Evolutionary conservation across 345 rosid genomes (phyloP).

Genomic region (Citrus australasica): DNA sequence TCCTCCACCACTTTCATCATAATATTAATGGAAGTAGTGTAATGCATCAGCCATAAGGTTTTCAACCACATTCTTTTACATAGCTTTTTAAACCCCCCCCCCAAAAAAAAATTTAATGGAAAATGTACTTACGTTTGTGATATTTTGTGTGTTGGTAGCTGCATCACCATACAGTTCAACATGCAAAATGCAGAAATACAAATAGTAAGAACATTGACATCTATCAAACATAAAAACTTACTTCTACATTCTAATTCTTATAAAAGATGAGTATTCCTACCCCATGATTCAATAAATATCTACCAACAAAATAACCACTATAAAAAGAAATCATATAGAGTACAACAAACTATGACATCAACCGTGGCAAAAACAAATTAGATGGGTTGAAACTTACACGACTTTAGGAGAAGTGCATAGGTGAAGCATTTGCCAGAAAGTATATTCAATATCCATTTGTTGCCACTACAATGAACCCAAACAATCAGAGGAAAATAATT

Average conservation of each 20-base stretch:
- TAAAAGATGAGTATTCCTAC: not conserved
- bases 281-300: not conserved
- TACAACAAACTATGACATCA: not conserved
- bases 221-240: not conserved
- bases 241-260: not conserved
- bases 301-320: not conserved
- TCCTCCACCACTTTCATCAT: not conserved
- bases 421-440: constrained; percentile 99
- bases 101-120: not conserved
- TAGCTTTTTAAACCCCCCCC: not conserved
- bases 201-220: constrained; percentile 28
- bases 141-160: constrained; percentile 99
- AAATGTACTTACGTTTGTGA: constrained; percentile 86
- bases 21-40: not conserved
- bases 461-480: constrained; percentile 71
- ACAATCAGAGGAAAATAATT: constrained; percentile 9
- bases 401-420: constrained; percentile 98
- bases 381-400: constrained; percentile 56
- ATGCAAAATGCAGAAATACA: constrained; percentile 46
- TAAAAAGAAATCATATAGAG: not conserved
- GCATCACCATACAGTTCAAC: constrained; percentile 37
- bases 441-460: constrained; percentile 99
- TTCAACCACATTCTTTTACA: not conserved
- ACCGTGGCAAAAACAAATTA: not conserved
- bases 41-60: not conserved